Conservation (phyloP, 306 rosid genomes). For the Quercus cerris region DNA sequence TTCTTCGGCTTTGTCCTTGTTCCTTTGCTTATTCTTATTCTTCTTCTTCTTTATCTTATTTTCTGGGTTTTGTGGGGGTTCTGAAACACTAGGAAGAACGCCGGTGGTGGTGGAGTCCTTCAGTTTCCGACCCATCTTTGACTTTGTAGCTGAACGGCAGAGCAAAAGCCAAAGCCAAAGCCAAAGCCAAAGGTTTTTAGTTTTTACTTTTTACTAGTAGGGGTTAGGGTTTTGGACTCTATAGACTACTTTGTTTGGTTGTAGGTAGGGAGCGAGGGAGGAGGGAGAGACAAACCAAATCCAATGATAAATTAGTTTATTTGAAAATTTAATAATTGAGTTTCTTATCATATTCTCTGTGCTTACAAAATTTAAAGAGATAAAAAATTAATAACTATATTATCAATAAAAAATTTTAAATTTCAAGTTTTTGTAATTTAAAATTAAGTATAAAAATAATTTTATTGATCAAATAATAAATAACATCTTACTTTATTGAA, state of each 20-base stretch:
- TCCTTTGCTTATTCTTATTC: neutral
- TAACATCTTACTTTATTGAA: accelerated
- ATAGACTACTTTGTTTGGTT: no score
- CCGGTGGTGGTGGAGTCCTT: conserved; percentile 19
- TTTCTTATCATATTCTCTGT: no score
- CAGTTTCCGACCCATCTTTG: conserved; percentile 65
- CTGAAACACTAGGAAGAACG: conserved; percentile 25
- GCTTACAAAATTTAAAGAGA: accelerated
- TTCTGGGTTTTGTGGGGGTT: conserved; percentile 25
- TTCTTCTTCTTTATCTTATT: conserved; percentile 50
- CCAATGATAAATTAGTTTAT: no score
- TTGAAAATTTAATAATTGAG: no score
- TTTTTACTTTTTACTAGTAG: no score
- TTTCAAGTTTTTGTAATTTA: no score
- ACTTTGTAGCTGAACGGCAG: neutral
- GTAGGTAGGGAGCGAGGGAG: no score
- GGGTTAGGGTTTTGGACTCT: conserved; percentile 9
- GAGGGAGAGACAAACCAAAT: no score
- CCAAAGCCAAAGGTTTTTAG: conserved; percentile 2
- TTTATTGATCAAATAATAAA: no score
- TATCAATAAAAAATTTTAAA: no score
- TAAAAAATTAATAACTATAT: accelerated
- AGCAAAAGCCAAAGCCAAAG: conserved; percentile 23
- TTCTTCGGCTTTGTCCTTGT: conserved; percentile 17
- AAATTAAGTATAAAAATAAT: no score